These are phyloP conservation scores for Trypanosomatidae sp. DNA, from an alignment of 208 protist species.

Conservation along the genomic window DNA sequence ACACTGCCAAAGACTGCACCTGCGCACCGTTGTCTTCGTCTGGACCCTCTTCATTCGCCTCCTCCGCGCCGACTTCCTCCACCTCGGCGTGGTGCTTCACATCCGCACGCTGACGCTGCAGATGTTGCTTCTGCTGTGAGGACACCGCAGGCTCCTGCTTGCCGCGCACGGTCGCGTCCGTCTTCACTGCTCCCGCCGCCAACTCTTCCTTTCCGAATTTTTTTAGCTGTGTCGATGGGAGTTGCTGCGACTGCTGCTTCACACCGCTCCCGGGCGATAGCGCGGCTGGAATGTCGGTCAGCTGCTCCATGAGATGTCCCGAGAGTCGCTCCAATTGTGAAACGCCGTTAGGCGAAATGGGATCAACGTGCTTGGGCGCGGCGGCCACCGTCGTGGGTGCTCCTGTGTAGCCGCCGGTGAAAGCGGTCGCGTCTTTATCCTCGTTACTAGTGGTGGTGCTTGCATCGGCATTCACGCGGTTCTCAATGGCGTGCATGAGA, in stretches of 20 bases:
- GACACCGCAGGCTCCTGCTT: background rate
- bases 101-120: background rate
- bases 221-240: conserved; percentile 1
- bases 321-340: conserved; percentile 15
- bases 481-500: conserved; percentile 64
- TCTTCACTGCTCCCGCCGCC: background rate
- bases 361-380: conserved; percentile 15
- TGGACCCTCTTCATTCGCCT: background rate
- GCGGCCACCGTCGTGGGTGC: background rate
- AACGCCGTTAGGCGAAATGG: conserved; percentile 1
- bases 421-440: background rate
- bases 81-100: background rate
- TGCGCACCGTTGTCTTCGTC: background rate
- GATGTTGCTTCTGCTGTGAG: background rate
- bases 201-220: background rate
- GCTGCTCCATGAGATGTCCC: conserved; percentile 22
- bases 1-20: background rate
- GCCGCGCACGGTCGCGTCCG: background rate
- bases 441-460: background rate
- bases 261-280: conserved; percentile 13
- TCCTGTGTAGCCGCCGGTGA: background rate
- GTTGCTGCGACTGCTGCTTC: background rate
- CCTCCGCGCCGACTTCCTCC: background rate
- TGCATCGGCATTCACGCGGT: conserved; percentile 20
- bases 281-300: conserved; percentile 30